These are phyloP conservation scores for Hydnomerulius pinastri DNA, from an alignment of 768 basidiomycete genomes.

Conservation along the genomic window DNA sequence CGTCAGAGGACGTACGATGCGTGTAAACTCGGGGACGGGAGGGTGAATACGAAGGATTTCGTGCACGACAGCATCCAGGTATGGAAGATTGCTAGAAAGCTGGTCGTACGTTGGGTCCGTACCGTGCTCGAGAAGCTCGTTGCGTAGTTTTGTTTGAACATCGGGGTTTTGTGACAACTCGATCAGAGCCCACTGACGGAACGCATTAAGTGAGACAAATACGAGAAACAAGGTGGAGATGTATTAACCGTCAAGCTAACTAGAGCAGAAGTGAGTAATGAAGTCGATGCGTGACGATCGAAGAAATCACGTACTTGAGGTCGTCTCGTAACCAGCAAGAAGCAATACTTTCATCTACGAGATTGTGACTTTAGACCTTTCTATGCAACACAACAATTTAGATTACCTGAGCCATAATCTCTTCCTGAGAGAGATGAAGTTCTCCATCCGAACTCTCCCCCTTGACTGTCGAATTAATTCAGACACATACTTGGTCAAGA, in stretches of 20 bases:
- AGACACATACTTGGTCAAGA: conserved; percentile 7
- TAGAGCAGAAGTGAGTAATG: neutral
- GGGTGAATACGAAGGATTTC: conserved; percentile 48
- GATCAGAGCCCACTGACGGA: conserved; percentile 54
- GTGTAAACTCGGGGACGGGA: conserved; percentile 26
- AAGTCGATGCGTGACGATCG: neutral
- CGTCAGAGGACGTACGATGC: conserved; percentile 9
- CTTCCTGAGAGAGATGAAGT: conserved; percentile 24
- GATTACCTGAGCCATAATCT: conserved; percentile 26
- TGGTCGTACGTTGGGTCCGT: conserved; percentile 57
- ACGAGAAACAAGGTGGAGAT: neutral
- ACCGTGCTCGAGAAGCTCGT: conserved; percentile 46
- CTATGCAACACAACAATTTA: too few relatives aligned
- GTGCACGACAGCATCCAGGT: conserved; percentile 52
- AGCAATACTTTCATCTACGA: conserved; percentile 19
- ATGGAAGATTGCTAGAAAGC: conserved; percentile 49
- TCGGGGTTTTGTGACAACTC: conserved; percentile 49
- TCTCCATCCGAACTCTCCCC: conserved; percentile 30
- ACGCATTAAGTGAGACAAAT: neutral
- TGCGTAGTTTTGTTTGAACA: conserved; percentile 48
- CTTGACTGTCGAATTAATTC: conserved; percentile 31
- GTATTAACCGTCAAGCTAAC: conserved; percentile 16
- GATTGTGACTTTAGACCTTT: neutral
- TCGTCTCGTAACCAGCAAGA: conserved; percentile 24
- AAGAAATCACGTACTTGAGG: conserved; percentile 12